Evolutionary conservation across 257 asterid genomes (phyloP).

Genomic region (Ajuga chamaepitys): DNA sequence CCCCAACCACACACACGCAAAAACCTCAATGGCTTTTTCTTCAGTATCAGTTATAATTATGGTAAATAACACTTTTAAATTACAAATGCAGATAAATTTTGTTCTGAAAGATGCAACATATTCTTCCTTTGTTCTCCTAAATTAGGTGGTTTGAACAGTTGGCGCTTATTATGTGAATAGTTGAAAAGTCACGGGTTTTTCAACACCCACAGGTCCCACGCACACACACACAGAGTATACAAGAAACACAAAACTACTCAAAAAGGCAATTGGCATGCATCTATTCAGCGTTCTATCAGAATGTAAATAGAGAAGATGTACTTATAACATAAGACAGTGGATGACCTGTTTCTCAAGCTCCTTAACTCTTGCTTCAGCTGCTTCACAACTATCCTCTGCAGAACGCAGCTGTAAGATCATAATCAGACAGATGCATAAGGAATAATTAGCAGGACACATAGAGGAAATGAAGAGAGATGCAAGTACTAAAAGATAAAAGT

Average conservation of each 20-base stretch:
- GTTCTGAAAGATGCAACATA: neutral
- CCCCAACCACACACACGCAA: too few species aligned
- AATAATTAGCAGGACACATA: constrained; percentile 4
- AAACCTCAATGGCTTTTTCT: too few species aligned
- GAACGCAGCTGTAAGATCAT: constrained; percentile 56
- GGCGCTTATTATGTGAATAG: neutral
- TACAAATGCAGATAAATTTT: neutral
- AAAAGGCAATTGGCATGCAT: constrained; percentile 1
- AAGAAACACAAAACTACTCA: neutral
- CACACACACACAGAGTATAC: neutral
- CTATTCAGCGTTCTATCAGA: constrained; percentile 8
- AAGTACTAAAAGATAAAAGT: constrained; percentile 7
- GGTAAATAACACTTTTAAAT: neutral
- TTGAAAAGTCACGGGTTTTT: too few species aligned
- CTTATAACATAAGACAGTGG: neutral
- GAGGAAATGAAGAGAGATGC: constrained; percentile 8
- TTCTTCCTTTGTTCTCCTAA: constrained; percentile 3
- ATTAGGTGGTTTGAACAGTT: neutral
- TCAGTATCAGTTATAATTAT: too few species aligned
- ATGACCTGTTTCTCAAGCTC: constrained; percentile 96
- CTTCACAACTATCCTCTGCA: constrained; percentile 69
- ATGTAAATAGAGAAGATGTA: constrained; percentile 7
- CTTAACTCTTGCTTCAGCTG: constrained; percentile 84
- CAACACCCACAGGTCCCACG: too few species aligned
- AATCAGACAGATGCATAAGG: constrained; percentile 17